These are phyloP conservation scores for Trametes meyenii DNA, from an alignment of 768 basidiomycete species.

Conservation along the genomic window DNA sequence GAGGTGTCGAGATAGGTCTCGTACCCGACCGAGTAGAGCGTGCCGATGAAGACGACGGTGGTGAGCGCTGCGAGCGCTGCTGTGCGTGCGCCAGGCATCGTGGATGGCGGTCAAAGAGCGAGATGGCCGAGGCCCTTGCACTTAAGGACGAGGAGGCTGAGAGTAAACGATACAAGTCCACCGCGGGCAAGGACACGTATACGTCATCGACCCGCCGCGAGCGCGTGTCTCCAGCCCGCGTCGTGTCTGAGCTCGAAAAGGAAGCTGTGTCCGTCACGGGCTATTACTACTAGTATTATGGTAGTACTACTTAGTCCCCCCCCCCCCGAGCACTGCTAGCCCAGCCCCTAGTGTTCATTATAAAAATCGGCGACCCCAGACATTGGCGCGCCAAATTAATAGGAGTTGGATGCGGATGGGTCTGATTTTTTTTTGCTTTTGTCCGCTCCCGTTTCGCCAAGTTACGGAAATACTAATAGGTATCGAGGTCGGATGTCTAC, in stretches of 20 bases:
- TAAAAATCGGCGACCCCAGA: no score
- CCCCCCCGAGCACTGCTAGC: no score
- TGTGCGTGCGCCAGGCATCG: slow-evolving; percentile 23
- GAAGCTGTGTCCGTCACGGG: not conserved
- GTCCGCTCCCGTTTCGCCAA: no score
- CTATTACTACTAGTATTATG: no score
- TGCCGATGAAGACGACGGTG: slow-evolving; percentile 58
- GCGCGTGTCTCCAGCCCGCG: no score
- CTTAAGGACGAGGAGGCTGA: not conserved
- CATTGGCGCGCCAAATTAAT: no score
- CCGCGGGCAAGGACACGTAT: not conserved
- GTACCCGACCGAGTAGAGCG: slow-evolving; percentile 63
- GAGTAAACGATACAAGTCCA: not conserved
- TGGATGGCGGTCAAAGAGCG: not conserved
- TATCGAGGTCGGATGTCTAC: no score
- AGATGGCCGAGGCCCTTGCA: not conserved
- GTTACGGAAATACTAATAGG: no score
- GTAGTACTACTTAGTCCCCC: no score
- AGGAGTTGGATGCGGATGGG: no score
- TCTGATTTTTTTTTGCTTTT: no score
- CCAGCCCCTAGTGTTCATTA: no score
- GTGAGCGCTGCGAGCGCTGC: slow-evolving; percentile 46
- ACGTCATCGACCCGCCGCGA: not conserved
- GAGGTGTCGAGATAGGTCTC: slow-evolving; percentile 86
- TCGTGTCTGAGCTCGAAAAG: not conserved